Base-by-base conservation (phyloP, 2,329 filamentous ascomycete genomes). In the Penicillium sp. region DNA sequence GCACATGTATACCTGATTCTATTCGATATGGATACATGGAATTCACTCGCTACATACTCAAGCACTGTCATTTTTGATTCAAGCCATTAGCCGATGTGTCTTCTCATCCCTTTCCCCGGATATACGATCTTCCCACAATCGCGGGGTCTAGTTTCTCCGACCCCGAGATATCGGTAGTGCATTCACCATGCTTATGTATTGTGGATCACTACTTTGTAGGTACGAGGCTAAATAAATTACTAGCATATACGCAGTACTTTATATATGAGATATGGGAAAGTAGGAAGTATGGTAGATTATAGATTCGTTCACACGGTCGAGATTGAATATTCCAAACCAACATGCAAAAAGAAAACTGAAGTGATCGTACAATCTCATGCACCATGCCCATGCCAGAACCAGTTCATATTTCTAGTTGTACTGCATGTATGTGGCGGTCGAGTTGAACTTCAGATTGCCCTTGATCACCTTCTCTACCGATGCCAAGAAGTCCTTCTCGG, bases 381-480 rank as follows among this genome's bases (percentile, higher is more conserved):
- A 60, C 60, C 59, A 69, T 65, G 64, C 71, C 62, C 51, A 62
- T 65, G 60, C 59, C 64, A 60, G 59, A 63, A 55, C 52, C 55
- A 64, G 56, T 52, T 43, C 53, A 50, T 57, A 56, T 58, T 49
- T 68, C 74, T 96, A 98, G 79, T 99, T 99, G 84, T 99, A 99
- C 81, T 98, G 95, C 85, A 95, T 95, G 81, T 99, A 99, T 62
- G 90, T 92, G 49, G 95, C 93, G 58, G 95, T 99, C 57, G 90
- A 96, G 86, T 97, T 98, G 84, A 99, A 99, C 86, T 99, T 99
- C 75, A 96, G 82, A 78, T 98, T 97, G 68, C 90, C 93, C 85
- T 97, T 96, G 82, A 98, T 98, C 63, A 99, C 95, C 87, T 99
- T 99, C 83, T 99, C 95, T 60, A 99, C 95, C 3, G 95, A 93